Evolutionary conservation across 805 yeast genomes (phyloP), one percentile per base, ranked within the genome.

Genomic region (Yarrowia porcina): DNA sequence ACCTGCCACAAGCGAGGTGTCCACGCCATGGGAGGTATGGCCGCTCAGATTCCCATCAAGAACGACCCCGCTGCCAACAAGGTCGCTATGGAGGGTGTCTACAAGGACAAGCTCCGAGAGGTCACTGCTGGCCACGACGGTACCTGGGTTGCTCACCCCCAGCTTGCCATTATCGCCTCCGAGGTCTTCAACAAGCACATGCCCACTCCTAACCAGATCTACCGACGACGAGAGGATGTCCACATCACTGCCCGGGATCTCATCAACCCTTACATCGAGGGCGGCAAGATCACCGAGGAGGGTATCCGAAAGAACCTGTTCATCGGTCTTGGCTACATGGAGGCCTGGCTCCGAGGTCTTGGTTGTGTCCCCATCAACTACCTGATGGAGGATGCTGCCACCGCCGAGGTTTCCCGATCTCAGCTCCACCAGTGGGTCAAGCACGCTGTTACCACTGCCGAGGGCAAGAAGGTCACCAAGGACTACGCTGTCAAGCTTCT

Each of bases 1-100:
- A 85, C 89, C 64, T 83, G 88, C 71, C 90, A 86, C 77, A 79
- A 79, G 75, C 82, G 90, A 69, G 87, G 86, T 66, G 89, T 86
- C 45, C 89, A 85, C 71, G 90, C 90, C 50, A 83, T 85, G 82
- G 90, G 90, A 60, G 90, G 90, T 64, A 85, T 85, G 90, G 89
- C 89, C 64, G 90, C 90, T 15, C 88, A 84, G 75, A 85, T 85
- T 69, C 90, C 90, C 47, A 85, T 85, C 77, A 85, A 85, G 79
- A 77, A 79, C 63, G 89, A 86, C 68, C 79, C 79, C 47, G 81
- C 72, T 62, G 84, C 87, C 68, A 85, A 85, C 78, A 77, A 76
- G 72, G 76, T 76, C 59, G 89, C 89, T 60, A 81, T 86, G 84
- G 86, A 82, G 69, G 85, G 84, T 66, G 90, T 85, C 63, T 81